phyloP scores from a whole-genome alignment of 306 rosid species.

The Mucuna pruriens region DNA sequence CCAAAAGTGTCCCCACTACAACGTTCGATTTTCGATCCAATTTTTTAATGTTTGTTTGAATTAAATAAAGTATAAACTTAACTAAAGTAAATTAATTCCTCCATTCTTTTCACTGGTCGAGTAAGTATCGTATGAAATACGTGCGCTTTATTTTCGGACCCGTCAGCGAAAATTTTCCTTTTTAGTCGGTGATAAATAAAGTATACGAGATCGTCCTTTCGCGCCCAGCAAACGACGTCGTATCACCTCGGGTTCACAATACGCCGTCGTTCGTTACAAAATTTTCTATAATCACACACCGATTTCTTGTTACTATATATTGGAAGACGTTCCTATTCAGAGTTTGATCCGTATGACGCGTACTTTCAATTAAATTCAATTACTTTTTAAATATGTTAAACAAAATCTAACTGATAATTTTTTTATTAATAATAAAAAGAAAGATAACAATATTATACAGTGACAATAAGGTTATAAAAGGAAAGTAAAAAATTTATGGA shows the following conservation, averaged over 20 bases:
- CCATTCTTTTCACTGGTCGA: neutral
- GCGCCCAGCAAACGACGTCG: neutral
- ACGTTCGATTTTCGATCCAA: conserved; percentile 50
- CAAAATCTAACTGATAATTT: neutral
- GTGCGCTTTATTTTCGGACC: conserved; percentile 39
- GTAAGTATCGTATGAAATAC: neutral
- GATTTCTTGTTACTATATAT: too few relatives aligned
- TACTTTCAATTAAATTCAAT: neutral
- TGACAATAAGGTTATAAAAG: neutral
- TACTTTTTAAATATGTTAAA: neutral
- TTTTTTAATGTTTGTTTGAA: conserved; percentile 1
- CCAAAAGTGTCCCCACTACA: conserved; percentile 47
- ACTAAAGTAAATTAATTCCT: neutral
- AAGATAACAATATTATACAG: neutral
- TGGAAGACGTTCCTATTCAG: neutral
- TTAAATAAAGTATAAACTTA: neutral
- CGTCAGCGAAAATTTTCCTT: neutral
- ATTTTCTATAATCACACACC: neutral
- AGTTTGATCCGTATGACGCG: neutral
- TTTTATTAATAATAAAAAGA: neutral
- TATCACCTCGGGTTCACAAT: neutral
- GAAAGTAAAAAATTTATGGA: neutral
- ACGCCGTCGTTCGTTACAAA: neutral
- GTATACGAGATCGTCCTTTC: neutral
- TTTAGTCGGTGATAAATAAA: conserved; percentile 14